These are phyloP conservation scores for Phytophthora cryptogea DNA, from an alignment of 352 stramenopile species.

Conservation along the genomic window DNA sequence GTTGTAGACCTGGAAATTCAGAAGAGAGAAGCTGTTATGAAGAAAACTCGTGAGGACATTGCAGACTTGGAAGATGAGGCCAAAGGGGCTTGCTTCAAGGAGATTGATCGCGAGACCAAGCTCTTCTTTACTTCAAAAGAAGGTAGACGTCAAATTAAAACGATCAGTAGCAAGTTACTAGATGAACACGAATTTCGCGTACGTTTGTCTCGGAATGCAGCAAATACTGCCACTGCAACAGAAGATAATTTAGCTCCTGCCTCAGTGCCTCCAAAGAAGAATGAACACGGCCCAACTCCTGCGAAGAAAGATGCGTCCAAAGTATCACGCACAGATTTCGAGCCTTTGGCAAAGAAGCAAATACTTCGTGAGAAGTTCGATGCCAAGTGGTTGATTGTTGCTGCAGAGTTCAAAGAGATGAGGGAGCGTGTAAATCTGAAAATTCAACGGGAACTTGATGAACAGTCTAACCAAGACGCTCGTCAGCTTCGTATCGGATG, in stretches of 20 bases:
- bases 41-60: constrained; percentile 82
- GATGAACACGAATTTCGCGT: constrained; percentile 87
- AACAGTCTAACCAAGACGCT: constrained; percentile 58
- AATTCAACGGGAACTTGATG: constrained; percentile 67
- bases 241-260: constrained; percentile 1
- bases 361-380: constrained; percentile 77
- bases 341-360: constrained; percentile 83
- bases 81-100: constrained; percentile 72
- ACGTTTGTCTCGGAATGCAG: constrained; percentile 55
- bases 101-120: constrained; percentile 69
- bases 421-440: constrained; percentile 71
- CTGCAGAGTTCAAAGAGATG: constrained; percentile 76
- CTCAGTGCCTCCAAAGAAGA: constrained; percentile 9
- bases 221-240: constrained; percentile 2
- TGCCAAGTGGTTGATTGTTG: constrained; percentile 49
- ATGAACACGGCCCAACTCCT: background rate
- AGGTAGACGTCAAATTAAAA: constrained; percentile 66
- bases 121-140: constrained; percentile 76
- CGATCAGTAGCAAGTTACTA: constrained; percentile 65
- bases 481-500: constrained; percentile 79
- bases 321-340: constrained; percentile 71
- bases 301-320: constrained; percentile 68
- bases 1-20: constrained; percentile 74
- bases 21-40: constrained; percentile 63
- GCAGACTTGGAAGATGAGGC: constrained; percentile 74